A percentile compares a stretch with the other conserved stretches of the same genome.
phyloP scores from a whole-genome alignment of 805 yeast genomes.

The Saccharomycopsis amapae region DNA sequence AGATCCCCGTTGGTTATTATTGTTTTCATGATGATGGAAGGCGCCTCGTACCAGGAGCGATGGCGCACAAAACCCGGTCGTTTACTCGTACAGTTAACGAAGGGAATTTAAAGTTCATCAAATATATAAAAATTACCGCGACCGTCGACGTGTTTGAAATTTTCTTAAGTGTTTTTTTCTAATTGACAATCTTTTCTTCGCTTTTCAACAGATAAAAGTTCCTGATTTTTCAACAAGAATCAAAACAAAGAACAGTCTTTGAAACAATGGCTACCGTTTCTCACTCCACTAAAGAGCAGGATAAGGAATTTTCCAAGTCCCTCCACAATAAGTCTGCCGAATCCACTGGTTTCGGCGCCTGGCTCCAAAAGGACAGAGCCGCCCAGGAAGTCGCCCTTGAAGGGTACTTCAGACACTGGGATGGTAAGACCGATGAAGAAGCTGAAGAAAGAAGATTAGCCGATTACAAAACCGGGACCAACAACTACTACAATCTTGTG shows the following conservation, averaged over 20 bases:
- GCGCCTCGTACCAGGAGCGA: no score
- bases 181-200: not conserved
- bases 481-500: conserved; percentile 92
- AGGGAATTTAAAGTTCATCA: no score
- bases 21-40: no score
- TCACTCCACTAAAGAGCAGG: conserved; percentile 16
- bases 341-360: conserved; percentile 68
- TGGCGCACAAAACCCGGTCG: no score
- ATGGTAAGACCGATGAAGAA: conserved; percentile 69
- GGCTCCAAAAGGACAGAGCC: conserved; percentile 64
- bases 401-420: conserved; percentile 97
- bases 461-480: conserved; percentile 87
- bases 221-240: no score
- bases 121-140: no score
- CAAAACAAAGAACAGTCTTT: no score
- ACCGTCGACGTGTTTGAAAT: no score
- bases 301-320: conserved; percentile 62
- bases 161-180: no score
- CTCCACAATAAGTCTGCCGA: conserved; percentile 63
- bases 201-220: not conserved
- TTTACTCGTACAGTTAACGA: no score
- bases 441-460: conserved; percentile 68
- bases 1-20: no score
- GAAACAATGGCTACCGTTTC: no score
- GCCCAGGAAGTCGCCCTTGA: conserved; percentile 80